A percentile compares a stretch with the other conserved stretches of the same genome.
Conservation (phyloP, 179 eudicot species). For the Silene noctiflora region DNA sequence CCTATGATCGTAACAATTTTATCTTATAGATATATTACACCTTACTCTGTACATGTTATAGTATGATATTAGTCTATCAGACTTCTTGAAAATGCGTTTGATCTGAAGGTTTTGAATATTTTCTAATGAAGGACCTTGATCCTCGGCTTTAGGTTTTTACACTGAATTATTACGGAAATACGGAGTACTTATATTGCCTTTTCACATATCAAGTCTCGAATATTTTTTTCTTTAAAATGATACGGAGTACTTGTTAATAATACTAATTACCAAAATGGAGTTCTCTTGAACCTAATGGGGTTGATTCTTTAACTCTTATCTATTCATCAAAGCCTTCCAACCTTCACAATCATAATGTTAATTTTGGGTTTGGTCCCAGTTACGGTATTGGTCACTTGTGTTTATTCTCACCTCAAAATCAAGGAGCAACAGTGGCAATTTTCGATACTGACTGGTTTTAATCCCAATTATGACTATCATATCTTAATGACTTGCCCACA, state of each 20-base stretch:
- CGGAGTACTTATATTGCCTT: too few relatives aligned
- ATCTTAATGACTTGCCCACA: background rate
- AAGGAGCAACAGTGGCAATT: background rate
- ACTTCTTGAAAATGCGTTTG: background rate
- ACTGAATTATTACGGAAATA: too few relatives aligned
- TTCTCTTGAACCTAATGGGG: background rate
- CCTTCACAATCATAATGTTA: background rate
- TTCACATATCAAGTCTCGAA: too few relatives aligned
- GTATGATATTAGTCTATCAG: background rate
- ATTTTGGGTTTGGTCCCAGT: background rate
- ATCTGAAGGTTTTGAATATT: background rate
- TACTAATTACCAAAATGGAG: too few relatives aligned
- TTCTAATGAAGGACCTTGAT: background rate
- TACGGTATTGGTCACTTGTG: too few relatives aligned
- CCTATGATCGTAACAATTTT: background rate
- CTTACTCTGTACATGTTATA: background rate
- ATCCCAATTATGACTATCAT: background rate
- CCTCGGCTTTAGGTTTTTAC: too few relatives aligned
- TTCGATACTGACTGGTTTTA: background rate
- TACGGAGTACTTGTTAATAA: too few relatives aligned
- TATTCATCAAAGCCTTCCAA: background rate
- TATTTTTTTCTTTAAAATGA: too few relatives aligned
- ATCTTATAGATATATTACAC: background rate
- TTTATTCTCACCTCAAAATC: background rate
- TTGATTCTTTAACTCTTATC: background rate